phyloP scores from a whole-genome alignment of 345 rosid species.

The Eucalyptus paniculata region DNA sequence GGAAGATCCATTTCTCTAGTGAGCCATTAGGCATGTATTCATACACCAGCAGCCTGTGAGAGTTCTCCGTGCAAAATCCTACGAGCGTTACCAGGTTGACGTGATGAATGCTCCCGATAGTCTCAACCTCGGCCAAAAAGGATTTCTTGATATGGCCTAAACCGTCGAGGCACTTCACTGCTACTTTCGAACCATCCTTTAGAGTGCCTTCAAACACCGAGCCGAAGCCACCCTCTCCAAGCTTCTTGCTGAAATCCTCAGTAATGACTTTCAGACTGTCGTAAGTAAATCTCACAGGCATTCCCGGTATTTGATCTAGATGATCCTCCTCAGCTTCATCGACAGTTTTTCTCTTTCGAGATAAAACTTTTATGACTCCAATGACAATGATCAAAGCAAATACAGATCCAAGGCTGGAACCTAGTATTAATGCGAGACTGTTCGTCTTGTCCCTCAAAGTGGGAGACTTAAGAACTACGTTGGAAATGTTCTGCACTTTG shows the following conservation, averaged over 20 bases:
- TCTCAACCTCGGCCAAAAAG: constrained; percentile 17
- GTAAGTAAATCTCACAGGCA: not conserved
- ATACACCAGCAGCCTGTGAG: constrained; percentile 13
- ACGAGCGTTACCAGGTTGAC: constrained; percentile 8
- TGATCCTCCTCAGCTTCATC: not conserved
- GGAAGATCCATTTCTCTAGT: constrained; percentile 14
- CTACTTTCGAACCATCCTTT: constrained; percentile 2
- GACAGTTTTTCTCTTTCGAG: not conserved
- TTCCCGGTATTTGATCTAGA: not conserved
- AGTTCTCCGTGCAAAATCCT: constrained; percentile 14
- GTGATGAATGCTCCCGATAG: constrained; percentile 23
- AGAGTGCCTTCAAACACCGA: constrained; percentile 10
- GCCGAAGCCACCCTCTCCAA: constrained; percentile 26
- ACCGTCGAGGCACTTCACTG: constrained; percentile 13
- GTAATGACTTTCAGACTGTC: not conserved
- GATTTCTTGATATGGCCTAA: constrained; percentile 8
- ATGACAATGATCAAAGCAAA: not conserved
- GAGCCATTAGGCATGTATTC: constrained; percentile 21
- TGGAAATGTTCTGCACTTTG: not conserved
- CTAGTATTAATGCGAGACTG: not conserved
- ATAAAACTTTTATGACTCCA: not conserved
- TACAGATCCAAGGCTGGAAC: not conserved
- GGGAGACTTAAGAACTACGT: not conserved
- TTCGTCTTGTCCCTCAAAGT: not conserved
- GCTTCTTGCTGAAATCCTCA: constrained; percentile 4